Conservation (phyloP, 176 grass and related monocot genomes). For the Eleusine indica region DNA sequence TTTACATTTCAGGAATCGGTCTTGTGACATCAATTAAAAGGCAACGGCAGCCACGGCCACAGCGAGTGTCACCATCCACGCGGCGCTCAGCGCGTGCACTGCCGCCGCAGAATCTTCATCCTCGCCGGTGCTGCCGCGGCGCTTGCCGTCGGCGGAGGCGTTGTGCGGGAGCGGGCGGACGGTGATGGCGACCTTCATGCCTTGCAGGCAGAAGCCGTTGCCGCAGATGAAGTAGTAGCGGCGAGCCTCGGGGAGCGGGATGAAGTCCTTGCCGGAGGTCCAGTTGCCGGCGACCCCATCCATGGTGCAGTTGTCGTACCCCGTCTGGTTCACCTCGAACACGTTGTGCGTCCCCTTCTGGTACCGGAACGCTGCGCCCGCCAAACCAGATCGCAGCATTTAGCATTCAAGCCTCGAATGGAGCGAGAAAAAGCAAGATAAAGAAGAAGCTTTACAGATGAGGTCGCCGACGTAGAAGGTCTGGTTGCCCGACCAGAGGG, state of each 20-base stretch:
- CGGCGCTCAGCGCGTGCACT: not conserved
- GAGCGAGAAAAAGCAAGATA: not conserved
- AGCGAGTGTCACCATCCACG: conserved; percentile 1
- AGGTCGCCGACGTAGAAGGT: conserved; percentile 81
- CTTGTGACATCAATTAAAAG: not conserved
- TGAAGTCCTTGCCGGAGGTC: conserved; percentile 94
- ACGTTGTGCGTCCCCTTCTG: conserved; percentile 86
- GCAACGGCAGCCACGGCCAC: not conserved
- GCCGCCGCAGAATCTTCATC: conserved; percentile 12
- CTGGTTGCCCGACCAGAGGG: conserved; percentile 80
- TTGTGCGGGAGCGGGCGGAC: conserved; percentile 47
- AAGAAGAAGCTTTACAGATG: conserved; percentile 60
- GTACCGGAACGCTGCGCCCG: conserved; percentile 70
- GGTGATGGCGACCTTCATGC: conserved; percentile 77
- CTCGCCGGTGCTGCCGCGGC: not conserved
- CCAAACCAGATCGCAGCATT: not conserved
- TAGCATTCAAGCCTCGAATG: not conserved
- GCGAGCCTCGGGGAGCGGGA: conserved; percentile 53
- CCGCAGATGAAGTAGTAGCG: conserved; percentile 86
- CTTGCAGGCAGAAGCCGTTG: conserved; percentile 72
- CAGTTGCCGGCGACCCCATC: conserved; percentile 75
- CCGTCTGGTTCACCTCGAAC: conserved; percentile 84
- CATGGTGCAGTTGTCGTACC: conserved; percentile 93
- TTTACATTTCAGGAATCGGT: not conserved
- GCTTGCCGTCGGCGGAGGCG: not conserved